These are phyloP conservation scores for Ceratocystis cubensis DNA, from an alignment of 2,329 filamentous ascomycete genomes.

Conservation along the genomic window DNA sequence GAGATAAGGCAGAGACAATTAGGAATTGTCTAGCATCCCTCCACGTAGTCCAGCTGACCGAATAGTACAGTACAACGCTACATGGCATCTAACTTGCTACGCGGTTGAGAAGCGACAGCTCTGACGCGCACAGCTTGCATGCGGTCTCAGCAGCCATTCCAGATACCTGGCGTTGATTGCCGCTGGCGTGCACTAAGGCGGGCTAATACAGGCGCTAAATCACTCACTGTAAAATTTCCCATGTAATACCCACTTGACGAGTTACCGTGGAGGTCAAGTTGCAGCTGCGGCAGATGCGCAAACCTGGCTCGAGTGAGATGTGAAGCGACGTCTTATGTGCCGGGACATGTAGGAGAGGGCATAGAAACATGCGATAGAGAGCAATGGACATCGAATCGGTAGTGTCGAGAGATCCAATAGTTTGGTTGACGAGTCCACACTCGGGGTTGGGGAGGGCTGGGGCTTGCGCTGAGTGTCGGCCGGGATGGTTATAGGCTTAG, in stretches of 20 bases:
- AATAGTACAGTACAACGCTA: not conserved
- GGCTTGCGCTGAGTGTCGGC: conserved; percentile 39
- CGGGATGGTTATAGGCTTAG: conserved; percentile 40
- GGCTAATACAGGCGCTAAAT: conserved; percentile 43
- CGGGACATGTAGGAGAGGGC: conserved; percentile 23
- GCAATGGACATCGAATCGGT: not conserved
- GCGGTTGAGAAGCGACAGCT: not conserved
- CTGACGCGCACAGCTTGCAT: not conserved
- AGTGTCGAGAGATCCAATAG: conserved; percentile 30
- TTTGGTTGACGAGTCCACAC: conserved; percentile 52
- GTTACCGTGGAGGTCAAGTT: conserved; percentile 49
- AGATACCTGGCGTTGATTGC: conserved; percentile 46
- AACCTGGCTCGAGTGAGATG: conserved; percentile 45
- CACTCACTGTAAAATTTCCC: conserved; percentile 45
- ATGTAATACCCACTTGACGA: conserved; percentile 49
- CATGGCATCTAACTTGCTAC: no score
- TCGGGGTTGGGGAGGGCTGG: conserved; percentile 45
- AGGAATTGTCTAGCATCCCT: conserved; percentile 66
- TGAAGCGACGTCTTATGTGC: conserved; percentile 33
- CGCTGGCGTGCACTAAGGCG: conserved; percentile 52
- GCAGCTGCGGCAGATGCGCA: conserved; percentile 34
- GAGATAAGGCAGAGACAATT: conserved; percentile 55
- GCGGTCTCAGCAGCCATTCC: conserved; percentile 34
- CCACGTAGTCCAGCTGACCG: conserved; percentile 48
- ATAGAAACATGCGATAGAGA: not conserved